Percentiles rank a stretch among this genome's conserved stretches.
Evolutionary conservation across 495 filamentous ascomycete genomes (phyloP).

Genomic region (Neurospora africana): DNA sequence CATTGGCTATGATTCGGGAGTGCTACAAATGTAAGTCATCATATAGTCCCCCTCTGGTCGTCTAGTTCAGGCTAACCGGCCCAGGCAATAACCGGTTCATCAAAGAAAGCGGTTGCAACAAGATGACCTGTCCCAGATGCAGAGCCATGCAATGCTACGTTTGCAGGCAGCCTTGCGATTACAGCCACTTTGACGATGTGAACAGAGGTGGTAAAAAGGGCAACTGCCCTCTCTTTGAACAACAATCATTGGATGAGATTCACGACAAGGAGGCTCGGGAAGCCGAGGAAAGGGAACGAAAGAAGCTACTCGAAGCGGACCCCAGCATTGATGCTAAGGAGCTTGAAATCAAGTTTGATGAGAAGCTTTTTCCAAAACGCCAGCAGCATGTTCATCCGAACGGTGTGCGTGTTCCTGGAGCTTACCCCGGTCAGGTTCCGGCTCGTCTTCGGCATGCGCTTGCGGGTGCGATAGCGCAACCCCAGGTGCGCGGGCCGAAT

Average conservation of each 20-base stretch:
- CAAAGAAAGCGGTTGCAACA: constrained; percentile 78
- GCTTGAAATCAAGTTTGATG: constrained; percentile 49
- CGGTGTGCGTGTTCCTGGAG: not conserved
- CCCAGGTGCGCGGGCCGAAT: not conserved
- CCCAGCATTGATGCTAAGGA: constrained; percentile 47
- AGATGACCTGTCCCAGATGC: constrained; percentile 58
- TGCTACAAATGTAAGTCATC: constrained; percentile 52
- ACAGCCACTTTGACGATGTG: constrained; percentile 42
- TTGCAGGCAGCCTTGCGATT: constrained; percentile 50
- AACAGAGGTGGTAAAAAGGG: constrained; percentile 32
- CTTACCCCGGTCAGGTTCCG: not conserved
- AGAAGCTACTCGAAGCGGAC: constrained; percentile 45
- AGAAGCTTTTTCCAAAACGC: constrained; percentile 33
- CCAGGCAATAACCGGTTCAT: constrained; percentile 51
- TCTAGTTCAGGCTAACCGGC: constrained; percentile 15
- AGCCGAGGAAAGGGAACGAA: constrained; percentile 52
- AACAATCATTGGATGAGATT: constrained; percentile 35
- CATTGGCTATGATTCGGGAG: constrained; percentile 60
- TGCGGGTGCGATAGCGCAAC: not conserved
- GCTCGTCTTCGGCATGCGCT: not conserved
- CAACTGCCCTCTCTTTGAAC: constrained; percentile 60
- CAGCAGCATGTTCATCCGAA: constrained; percentile 17
- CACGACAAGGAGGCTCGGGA: constrained; percentile 55
- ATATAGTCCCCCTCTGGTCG: not conserved
- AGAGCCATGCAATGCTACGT: constrained; percentile 58